A percentile compares a stretch with the other conserved stretches of the same genome.
Evolutionary conservation across 2,329 filamentous ascomycete species (phyloP).

Genomic region (Cladophialophora yegresii): DNA sequence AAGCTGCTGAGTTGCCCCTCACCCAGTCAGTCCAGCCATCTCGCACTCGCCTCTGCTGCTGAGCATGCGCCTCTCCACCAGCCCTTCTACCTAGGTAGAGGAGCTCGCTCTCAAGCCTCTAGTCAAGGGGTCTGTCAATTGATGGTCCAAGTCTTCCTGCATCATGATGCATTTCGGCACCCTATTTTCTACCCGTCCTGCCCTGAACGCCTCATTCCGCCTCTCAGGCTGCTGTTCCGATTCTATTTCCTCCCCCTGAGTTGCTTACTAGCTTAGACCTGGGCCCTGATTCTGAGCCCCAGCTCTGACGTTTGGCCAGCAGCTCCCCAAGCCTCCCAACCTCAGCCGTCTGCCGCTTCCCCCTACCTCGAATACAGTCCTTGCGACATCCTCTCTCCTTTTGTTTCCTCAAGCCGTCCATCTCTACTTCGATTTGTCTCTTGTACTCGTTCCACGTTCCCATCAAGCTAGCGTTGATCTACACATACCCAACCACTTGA

Average conservation of each 20-base stretch:
- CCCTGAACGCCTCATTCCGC: constrained; percentile 13
- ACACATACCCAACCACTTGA: constrained; percentile 10
- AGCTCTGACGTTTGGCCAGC: constrained; percentile 29
- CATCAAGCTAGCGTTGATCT: constrained; percentile 12
- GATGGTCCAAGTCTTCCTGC: constrained; percentile 11
- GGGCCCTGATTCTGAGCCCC: constrained; percentile 22
- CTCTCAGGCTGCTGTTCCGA: background rate
- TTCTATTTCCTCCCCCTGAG: constrained; percentile 16
- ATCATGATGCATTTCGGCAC: constrained; percentile 16
- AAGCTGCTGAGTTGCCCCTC: background rate
- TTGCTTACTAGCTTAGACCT: constrained; percentile 18
- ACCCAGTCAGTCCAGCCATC: background rate
- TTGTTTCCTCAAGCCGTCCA: constrained; percentile 30
- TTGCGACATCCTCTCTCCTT: constrained; percentile 23
- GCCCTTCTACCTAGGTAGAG: constrained; percentile 1
- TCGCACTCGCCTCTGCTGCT: constrained; percentile 2
- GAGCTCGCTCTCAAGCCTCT: constrained; percentile 6
- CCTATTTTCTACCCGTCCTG: constrained; percentile 9
- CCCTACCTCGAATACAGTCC: constrained; percentile 33
- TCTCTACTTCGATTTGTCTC: constrained; percentile 33
- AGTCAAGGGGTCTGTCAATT: constrained; percentile 15
- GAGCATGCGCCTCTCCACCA: constrained; percentile 8
- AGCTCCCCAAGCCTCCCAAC: constrained; percentile 24
- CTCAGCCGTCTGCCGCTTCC: constrained; percentile 24
- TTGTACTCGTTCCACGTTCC: constrained; percentile 7